Conservation (phyloP, 768 basidiomycete species). For the Leccinum broughii region DNA sequence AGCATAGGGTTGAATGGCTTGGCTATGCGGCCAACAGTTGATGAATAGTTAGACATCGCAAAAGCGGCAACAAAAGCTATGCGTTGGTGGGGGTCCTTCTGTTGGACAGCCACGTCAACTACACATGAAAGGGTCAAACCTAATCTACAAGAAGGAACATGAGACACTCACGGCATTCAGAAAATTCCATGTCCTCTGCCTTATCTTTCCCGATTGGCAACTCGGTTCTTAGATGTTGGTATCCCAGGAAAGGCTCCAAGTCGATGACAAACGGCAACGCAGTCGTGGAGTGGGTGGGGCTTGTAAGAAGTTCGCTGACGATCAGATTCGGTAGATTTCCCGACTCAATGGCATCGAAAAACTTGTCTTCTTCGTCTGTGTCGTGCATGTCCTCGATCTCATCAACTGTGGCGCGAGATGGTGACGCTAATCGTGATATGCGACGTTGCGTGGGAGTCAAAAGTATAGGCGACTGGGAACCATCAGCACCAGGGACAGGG, state of each 20-base stretch:
- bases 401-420: constrained; percentile 20
- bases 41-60: constrained; percentile 97
- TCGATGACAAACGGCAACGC: constrained; percentile 38
- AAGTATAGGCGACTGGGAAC: constrained; percentile 10
- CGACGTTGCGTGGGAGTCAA: constrained; percentile 29
- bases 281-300: constrained; percentile 38
- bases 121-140: constrained; percentile 6
- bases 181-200: constrained; percentile 98
- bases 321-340: constrained; percentile 76
- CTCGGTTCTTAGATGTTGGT: constrained; percentile 56
- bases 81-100: constrained; percentile 74
- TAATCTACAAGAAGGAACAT: constrained; percentile 1
- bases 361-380: constrained; percentile 91
- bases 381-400: constrained; percentile 40
- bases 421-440: constrained; percentile 14
- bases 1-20: constrained; percentile 98
- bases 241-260: constrained; percentile 60
- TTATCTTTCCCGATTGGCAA: constrained; percentile 72
- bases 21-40: constrained; percentile 93
- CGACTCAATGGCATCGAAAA: constrained; percentile 94
- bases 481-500: not conserved
- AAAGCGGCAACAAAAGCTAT: constrained; percentile 95
- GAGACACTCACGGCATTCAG: constrained; percentile 71
- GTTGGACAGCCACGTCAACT: constrained; percentile 85
- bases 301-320: constrained; percentile 62